phyloP scores from a whole-genome alignment of 805 yeast genomes.

The Cyberlindnera petersonii region DNA sequence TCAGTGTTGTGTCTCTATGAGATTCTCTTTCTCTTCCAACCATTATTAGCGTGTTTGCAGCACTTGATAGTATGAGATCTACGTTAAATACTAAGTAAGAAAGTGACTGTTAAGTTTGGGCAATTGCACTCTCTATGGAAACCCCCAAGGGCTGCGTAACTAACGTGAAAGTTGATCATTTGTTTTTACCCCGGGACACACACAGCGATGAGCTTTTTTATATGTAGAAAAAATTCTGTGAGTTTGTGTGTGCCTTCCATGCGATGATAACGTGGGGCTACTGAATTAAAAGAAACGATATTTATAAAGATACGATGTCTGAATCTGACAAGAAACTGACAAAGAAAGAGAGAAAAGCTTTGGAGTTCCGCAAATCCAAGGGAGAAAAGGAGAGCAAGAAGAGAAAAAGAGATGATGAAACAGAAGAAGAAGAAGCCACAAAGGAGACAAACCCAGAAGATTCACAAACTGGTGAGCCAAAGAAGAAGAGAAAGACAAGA shows the following conservation, averaged over 20 bases:
- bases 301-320: conserved; percentile 9
- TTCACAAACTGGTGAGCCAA: conserved; percentile 32
- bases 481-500: conserved; percentile 71
- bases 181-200: too few species aligned
- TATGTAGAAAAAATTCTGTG: too few species aligned
- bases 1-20: neutral
- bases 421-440: conserved; percentile 25
- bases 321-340: conserved; percentile 42
- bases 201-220: conserved; percentile 5
- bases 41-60: too few species aligned
- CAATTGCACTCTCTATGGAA: too few species aligned
- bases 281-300: too few species aligned
- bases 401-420: conserved; percentile 19
- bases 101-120: too few species aligned
- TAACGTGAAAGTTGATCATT: too few species aligned
- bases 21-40: conserved; percentile 1
- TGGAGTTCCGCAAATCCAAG: conserved; percentile 46
- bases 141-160: too few species aligned
- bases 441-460: conserved; percentile 21
- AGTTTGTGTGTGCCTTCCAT: too few species aligned
- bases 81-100: too few species aligned
- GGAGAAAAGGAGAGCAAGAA: conserved; percentile 31
- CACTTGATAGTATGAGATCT: too few species aligned
- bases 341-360: conserved; percentile 64
- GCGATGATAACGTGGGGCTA: too few species aligned